phyloP scores from a whole-genome alignment of 1,284 basidiomycete genomes.

The Boletellus sp. region DNA sequence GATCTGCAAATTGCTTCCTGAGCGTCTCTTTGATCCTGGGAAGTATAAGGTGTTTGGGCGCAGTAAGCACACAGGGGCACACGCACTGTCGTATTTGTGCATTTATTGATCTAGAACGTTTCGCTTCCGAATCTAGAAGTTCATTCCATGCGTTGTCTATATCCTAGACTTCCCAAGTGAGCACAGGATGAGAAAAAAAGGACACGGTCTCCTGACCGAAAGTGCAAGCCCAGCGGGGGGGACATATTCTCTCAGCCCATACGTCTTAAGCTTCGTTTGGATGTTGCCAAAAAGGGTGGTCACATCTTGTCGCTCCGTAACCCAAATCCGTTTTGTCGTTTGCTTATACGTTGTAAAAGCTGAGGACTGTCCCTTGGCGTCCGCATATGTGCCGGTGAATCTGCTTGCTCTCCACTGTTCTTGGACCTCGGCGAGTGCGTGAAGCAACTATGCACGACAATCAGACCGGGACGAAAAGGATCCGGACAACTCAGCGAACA shows the following conservation, averaged over 20 bases:
- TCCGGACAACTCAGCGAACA: slow-evolving; percentile 39
- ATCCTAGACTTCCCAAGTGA: slow-evolving; percentile 44
- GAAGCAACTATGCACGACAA: slow-evolving; percentile 51
- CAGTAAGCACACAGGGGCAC: neutral
- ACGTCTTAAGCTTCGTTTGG: slow-evolving; percentile 91
- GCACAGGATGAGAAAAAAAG: neutral
- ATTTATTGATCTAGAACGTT: slow-evolving; percentile 82
- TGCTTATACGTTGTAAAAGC: slow-evolving; percentile 83
- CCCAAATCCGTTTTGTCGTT: slow-evolving; percentile 83
- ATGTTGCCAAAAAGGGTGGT: slow-evolving; percentile 90
- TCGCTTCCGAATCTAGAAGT: slow-evolving; percentile 74
- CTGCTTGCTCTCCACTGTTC: slow-evolving; percentile 58
- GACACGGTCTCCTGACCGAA: slow-evolving; percentile 39
- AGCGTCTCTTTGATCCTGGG: slow-evolving; percentile 85
- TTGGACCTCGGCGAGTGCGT: slow-evolving; percentile 60
- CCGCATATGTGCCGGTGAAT: slow-evolving; percentile 74
- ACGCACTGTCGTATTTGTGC: slow-evolving; percentile 86
- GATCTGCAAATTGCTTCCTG: slow-evolving; percentile 77
- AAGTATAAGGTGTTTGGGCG: slow-evolving; percentile 9
- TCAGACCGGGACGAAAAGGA: slow-evolving; percentile 7
- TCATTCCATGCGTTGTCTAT: slow-evolving; percentile 78
- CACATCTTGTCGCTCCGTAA: slow-evolving; percentile 86
- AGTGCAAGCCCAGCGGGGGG: slow-evolving; percentile 72
- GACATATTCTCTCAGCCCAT: slow-evolving; percentile 79
- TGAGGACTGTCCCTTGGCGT: slow-evolving; percentile 75